These are phyloP conservation scores for Aspergillus awamori DNA, from an alignment of 2,329 filamentous ascomycete species.

Conservation along the genomic window DNA sequence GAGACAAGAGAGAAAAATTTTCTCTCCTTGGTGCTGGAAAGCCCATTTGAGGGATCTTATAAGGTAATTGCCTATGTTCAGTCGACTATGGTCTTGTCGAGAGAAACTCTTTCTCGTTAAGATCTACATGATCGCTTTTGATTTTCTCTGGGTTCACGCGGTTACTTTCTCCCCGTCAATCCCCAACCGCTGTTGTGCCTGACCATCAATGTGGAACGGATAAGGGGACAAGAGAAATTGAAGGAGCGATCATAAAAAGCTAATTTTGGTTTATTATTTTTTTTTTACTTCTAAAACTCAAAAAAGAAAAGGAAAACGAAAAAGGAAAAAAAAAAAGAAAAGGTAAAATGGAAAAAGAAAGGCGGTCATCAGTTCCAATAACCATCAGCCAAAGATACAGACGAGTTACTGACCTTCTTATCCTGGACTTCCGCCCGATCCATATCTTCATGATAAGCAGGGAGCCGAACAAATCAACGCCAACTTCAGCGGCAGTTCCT, in stretches of 20 bases:
- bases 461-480: constrained; percentile 19
- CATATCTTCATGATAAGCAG: constrained; percentile 19
- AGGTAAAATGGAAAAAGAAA: not conserved
- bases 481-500: constrained; percentile 9
- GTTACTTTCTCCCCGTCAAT: not conserved
- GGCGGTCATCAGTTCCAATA: not conserved
- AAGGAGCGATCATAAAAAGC: not conserved
- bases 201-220: not conserved
- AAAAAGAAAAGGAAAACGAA: not conserved
- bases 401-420: constrained; percentile 10
- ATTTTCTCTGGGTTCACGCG: not conserved
- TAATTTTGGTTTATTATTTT: too few species aligned
- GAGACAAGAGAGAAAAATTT: constrained; percentile 7
- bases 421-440: constrained; percentile 17
- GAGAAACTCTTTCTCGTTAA: constrained; percentile 16
- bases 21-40: not conserved
- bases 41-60: constrained; percentile 13
- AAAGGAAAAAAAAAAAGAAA: not conserved
- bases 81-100: constrained; percentile 3
- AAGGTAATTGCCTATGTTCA: constrained; percentile 14
- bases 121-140: constrained; percentile 21
- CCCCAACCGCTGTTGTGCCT: not conserved
- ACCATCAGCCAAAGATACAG: not conserved
- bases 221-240: not conserved
- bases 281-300: not conserved